Evolutionary conservation across 306 rosid genomes (phyloP).

Genomic region (Fragaria nilgerrensis): DNA sequence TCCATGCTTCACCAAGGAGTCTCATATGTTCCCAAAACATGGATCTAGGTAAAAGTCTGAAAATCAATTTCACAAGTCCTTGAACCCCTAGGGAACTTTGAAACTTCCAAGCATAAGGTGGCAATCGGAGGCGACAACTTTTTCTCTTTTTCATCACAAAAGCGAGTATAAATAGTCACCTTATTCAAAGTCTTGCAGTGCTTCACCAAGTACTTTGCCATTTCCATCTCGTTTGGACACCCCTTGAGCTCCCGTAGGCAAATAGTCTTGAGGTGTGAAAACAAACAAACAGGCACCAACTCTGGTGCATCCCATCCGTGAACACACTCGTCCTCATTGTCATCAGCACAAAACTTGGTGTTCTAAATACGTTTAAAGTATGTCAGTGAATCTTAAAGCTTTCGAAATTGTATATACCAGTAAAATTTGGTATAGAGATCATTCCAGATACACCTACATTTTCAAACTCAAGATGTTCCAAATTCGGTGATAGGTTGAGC

Average conservation of each 20-base stretch:
- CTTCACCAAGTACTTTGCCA: constrained; percentile 2
- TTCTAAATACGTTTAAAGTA: background rate
- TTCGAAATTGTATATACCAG: background rate
- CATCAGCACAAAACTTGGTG: background rate
- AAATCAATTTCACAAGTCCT: background rate
- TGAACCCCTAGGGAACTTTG: background rate
- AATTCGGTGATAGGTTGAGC: background rate
- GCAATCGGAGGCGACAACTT: background rate
- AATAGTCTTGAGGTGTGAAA: background rate
- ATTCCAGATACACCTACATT: background rate
- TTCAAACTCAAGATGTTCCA: background rate
- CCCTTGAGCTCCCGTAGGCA: background rate
- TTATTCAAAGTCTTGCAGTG: background rate
- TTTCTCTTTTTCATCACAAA: background rate
- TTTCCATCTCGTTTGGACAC: background rate
- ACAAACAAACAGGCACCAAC: background rate
- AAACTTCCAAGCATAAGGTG: background rate
- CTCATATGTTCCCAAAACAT: background rate
- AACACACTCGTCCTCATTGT: background rate
- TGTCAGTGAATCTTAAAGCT: background rate
- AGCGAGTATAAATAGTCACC: background rate
- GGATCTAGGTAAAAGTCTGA: background rate
- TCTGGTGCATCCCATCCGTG: background rate
- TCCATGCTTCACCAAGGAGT: background rate
- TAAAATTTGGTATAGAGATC: background rate